Evolutionary conservation across 2,329 filamentous ascomycete genomes (phyloP).

Genomic region (Fusarium verrucosum): DNA sequence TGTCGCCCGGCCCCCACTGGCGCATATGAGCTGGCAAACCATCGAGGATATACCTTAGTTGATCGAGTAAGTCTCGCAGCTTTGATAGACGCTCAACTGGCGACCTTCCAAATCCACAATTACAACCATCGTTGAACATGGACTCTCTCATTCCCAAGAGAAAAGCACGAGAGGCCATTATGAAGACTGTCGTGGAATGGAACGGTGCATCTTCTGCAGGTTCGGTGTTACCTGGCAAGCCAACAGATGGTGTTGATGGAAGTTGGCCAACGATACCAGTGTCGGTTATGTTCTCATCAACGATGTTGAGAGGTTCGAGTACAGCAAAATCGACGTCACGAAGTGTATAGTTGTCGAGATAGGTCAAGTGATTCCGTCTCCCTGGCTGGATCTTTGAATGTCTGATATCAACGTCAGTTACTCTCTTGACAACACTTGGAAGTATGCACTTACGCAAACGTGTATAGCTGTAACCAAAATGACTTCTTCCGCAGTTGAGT

Average conservation of each 20-base stretch:
- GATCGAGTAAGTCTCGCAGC: background rate
- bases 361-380: background rate
- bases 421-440: rapidly evolving
- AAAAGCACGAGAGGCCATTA: background rate
- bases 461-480: background rate
- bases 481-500: slow-evolving; percentile 1
- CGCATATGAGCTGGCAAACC: background rate
- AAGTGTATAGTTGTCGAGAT: background rate
- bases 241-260: background rate
- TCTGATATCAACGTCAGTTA: rapidly evolving
- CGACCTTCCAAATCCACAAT: background rate
- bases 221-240: background rate
- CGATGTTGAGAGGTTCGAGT: background rate
- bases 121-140: slow-evolving; percentile 2
- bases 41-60: background rate
- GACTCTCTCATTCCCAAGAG: background rate
- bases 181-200: background rate
- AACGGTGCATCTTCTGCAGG: background rate
- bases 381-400: background rate
- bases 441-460: background rate
- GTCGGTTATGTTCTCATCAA: background rate
- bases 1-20: background rate
- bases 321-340: background rate
- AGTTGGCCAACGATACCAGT: background rate
- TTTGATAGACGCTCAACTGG: background rate